Conservation (phyloP, 2,329 filamentous ascomycete species). For the Grosmannia serpens region DNA sequence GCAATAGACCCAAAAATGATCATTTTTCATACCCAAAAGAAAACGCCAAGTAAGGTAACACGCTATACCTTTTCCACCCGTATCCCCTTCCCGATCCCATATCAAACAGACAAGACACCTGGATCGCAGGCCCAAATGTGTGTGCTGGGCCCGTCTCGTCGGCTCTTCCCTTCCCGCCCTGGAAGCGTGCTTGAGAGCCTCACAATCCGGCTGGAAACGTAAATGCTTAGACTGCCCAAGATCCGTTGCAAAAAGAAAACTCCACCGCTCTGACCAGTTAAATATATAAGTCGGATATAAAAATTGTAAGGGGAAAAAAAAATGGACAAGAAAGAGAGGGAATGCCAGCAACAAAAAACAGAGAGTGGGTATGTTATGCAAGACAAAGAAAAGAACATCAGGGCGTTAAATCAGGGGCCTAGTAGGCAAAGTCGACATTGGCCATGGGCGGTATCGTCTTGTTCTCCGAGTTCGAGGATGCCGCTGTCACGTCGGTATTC, state of each 20-base stretch:
- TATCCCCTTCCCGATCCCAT: background rate
- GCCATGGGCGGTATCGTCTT: slow-evolving; percentile 14
- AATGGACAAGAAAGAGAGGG: background rate
- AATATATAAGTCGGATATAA: background rate
- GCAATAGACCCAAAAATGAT: background rate
- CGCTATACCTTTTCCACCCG: background rate
- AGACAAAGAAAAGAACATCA: background rate
- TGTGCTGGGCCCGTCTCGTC: background rate
- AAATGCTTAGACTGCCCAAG: background rate
- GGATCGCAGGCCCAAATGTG: background rate
- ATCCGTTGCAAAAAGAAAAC: background rate
- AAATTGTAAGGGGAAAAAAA: background rate
- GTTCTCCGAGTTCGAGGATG: slow-evolving; percentile 7
- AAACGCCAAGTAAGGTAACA: background rate
- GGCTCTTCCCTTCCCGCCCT: background rate
- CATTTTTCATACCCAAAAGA: background rate
- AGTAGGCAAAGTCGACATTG: slow-evolving; percentile 15
- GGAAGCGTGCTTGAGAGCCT: background rate
- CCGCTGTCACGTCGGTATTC: slow-evolving; percentile 3
- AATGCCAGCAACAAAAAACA: background rate
- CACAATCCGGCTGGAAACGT: background rate
- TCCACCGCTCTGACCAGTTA: background rate
- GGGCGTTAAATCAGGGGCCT: background rate
- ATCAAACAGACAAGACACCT: background rate
- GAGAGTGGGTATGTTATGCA: background rate